phyloP scores from a whole-genome alignment of 2,329 filamentous ascomycete species.

The Arthrobotrys entomopaga region DNA sequence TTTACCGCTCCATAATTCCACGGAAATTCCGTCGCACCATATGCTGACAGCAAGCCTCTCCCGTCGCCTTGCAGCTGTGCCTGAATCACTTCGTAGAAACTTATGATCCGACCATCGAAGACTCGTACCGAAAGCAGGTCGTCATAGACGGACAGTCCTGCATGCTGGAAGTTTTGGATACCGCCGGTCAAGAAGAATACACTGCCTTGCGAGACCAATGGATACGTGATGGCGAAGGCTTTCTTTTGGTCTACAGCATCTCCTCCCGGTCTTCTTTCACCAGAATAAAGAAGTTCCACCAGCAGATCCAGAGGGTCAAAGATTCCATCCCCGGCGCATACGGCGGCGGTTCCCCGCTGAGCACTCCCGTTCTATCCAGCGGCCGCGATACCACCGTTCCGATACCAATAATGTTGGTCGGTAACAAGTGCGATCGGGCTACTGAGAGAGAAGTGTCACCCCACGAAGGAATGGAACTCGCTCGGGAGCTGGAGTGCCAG shows the following conservation, averaged over 20 bases:
- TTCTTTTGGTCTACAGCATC: conserved; percentile 98
- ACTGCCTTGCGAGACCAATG: conserved; percentile 96
- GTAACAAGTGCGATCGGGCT: conserved; percentile 97
- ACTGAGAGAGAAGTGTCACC: conserved; percentile 96
- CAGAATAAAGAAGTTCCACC: conserved; percentile 93
- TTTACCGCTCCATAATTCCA: conserved; percentile 28
- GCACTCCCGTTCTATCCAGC: conserved; percentile 63
- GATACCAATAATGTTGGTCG: conserved; percentile 96
- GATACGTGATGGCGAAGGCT: conserved; percentile 97
- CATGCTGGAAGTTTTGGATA: conserved; percentile 97
- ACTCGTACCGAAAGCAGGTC: conserved; percentile 87
- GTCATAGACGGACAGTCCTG: conserved; percentile 95
- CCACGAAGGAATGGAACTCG: conserved; percentile 91
- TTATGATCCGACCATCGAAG: conserved; percentile 87
- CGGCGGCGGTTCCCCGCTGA: conserved; percentile 63
- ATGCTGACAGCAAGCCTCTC: conserved; percentile 29
- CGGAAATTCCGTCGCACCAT: conserved; percentile 7
- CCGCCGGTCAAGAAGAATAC: conserved; percentile 97
- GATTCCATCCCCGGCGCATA: conserved; percentile 72
- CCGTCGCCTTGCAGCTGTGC: conserved; percentile 73
- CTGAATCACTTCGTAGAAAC: conserved; percentile 99
- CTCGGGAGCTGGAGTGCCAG: conserved; percentile 91
- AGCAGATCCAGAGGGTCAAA: conserved; percentile 97
- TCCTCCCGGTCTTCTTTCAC: conserved; percentile 94
- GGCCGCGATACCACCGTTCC: conserved; percentile 67